A percentile compares a stretch with the other conserved stretches of the same genome.
phyloP scores from a whole-genome alignment of 352 stramenopile species.

The Globisporangium middletonii region DNA sequence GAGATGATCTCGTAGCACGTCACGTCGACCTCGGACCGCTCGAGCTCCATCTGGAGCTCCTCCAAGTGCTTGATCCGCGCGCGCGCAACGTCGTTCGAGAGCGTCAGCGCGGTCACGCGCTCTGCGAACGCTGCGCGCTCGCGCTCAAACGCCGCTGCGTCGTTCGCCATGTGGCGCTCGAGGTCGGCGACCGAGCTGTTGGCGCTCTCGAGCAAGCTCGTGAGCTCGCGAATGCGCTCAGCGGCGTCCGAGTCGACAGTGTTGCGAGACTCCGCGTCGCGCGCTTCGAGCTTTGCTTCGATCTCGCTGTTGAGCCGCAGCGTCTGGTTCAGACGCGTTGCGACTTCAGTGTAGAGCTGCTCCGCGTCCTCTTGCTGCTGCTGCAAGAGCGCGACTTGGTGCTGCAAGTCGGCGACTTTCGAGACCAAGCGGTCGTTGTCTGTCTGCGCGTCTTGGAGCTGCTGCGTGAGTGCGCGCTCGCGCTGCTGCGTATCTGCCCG shows the following conservation, averaged over 20 bases:
- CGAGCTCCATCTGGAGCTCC: constrained; percentile 36
- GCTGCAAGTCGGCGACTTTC: constrained; percentile 39
- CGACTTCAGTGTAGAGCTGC: constrained; percentile 45
- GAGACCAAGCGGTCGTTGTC: constrained; percentile 22
- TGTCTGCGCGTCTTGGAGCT: constrained; percentile 12
- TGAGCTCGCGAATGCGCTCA: constrained; percentile 9
- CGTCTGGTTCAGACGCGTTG: constrained; percentile 54
- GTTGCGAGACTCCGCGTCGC: background rate
- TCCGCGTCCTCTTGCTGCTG: constrained; percentile 58
- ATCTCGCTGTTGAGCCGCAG: constrained; percentile 26
- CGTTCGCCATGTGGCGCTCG: constrained; percentile 7
- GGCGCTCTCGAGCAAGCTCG: constrained; percentile 5
- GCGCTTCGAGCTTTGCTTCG: constrained; percentile 8
- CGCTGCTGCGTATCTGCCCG: constrained; percentile 47
- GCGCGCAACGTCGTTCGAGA: constrained; percentile 12
- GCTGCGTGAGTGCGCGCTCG: constrained; percentile 25
- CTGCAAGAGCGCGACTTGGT: constrained; percentile 31
- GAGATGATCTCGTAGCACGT: constrained; percentile 39
- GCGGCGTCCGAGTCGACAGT: background rate
- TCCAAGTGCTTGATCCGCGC: constrained; percentile 25
- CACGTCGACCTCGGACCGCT: constrained; percentile 31
- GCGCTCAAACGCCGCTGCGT: constrained; percentile 5
- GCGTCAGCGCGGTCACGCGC: constrained; percentile 21
- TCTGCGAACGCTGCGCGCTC: constrained; percentile 7
- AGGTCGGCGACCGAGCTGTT: constrained; percentile 8